phyloP scores from a whole-genome alignment of 306 rosid genomes.

The Hippophae tibetana region DNA sequence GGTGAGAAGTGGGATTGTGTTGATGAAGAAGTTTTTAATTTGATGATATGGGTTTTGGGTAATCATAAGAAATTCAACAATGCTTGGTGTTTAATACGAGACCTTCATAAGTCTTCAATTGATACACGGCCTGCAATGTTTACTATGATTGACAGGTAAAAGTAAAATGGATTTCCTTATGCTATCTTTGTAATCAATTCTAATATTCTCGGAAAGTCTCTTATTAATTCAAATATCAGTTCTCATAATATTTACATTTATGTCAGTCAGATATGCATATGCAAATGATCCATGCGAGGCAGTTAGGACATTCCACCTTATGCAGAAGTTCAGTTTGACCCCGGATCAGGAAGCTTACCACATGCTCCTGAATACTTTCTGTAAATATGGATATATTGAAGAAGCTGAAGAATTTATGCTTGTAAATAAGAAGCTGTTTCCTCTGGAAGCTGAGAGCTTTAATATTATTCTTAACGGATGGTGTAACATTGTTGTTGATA shows the following conservation, averaged over 20 bases:
- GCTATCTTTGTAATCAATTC: not conserved
- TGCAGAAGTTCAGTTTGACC: conserved; percentile 67
- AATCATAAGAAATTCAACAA: conserved; percentile 47
- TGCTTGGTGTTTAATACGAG: conserved; percentile 77
- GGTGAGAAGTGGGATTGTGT: conserved; percentile 40
- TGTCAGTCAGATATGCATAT: conserved; percentile 57
- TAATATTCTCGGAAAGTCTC: too few relatives aligned
- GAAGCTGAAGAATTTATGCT: conserved; percentile 95
- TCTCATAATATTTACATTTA: conserved; percentile 8
- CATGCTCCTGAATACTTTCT: conserved; percentile 52
- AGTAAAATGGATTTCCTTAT: not conserved
- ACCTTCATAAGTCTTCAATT: conserved; percentile 50
- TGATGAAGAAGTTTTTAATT: conserved; percentile 53
- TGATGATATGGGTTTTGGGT: conserved; percentile 86
- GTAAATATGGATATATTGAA: conserved; percentile 60
- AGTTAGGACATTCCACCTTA: conserved; percentile 58
- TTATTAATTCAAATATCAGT: not conserved
- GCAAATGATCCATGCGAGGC: conserved; percentile 47
- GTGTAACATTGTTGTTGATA: conserved; percentile 60
- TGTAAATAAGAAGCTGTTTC: conserved; percentile 62
- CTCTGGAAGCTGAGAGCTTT: conserved; percentile 50
- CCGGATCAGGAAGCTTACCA: conserved; percentile 63
- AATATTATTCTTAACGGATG: conserved; percentile 81
- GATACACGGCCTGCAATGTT: conserved; percentile 61
- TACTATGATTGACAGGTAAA: conserved; percentile 76